phyloP scores from a whole-genome alignment of 2,329 filamentous ascomycete species.

The Gaeumannomyces sp. region DNA sequence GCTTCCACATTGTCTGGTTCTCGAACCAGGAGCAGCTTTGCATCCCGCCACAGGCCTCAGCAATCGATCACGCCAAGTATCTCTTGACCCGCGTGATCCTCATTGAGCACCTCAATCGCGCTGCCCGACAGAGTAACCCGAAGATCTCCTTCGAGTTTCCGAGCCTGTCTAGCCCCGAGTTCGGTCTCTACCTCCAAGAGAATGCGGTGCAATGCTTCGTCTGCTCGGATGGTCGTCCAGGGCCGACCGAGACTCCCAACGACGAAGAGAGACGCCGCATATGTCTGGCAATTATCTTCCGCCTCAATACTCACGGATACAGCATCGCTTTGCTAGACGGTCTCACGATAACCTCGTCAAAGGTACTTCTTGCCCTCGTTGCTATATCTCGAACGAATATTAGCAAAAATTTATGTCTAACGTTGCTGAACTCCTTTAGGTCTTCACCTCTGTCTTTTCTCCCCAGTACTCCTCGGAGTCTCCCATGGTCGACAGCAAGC shows the following conservation, averaged over 20 bases:
- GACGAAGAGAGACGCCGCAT: slow-evolving; percentile 12
- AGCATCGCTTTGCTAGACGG: slow-evolving; percentile 60
- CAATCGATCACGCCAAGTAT: slow-evolving; percentile 40
- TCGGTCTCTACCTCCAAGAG: slow-evolving; percentile 46
- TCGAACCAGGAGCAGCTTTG: slow-evolving; percentile 48
- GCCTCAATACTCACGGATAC: slow-evolving; percentile 48
- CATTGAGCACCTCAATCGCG: slow-evolving; percentile 51
- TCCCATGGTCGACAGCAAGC: not conserved
- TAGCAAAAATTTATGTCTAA: not conserved
- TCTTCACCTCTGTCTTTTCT: not conserved
- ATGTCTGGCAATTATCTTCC: slow-evolving; percentile 43
- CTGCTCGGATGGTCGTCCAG: slow-evolving; percentile 53
- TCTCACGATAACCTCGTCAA: slow-evolving; percentile 57
- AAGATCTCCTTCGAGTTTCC: slow-evolving; percentile 31
- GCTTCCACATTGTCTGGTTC: slow-evolving; percentile 68
- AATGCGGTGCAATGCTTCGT: slow-evolving; percentile 61
- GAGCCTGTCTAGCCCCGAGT: slow-evolving; percentile 40
- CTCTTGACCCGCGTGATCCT: slow-evolving; percentile 56
- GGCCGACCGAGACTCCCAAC: not conserved
- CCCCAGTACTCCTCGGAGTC: not conserved
- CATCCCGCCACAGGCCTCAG: slow-evolving; percentile 36
- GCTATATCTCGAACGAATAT: not conserved
- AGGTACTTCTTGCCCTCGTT: slow-evolving; percentile 31
- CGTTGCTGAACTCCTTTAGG: not conserved
- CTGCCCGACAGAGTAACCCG: slow-evolving; percentile 6